phyloP scores from a whole-genome alignment of 768 basidiomycete species.

The Mycena olivaceomarginata region DNA sequence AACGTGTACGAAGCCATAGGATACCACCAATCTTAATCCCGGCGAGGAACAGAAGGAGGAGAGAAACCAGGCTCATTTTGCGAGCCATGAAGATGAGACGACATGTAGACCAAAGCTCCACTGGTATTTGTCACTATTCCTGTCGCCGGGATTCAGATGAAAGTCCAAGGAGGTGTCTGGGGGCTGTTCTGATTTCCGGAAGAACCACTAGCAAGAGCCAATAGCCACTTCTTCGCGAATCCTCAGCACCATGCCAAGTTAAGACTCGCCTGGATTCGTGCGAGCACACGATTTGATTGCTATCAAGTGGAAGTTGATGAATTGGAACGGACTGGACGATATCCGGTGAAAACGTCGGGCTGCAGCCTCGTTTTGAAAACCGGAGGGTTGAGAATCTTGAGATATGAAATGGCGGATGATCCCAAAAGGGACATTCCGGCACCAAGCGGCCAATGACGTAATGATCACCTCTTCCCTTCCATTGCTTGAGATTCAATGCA shows the following conservation, averaged over 20 bases:
- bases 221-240: background rate
- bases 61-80: background rate
- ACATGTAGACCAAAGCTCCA: background rate
- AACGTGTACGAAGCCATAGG: constrained; percentile 11
- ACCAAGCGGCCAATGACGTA: too few species aligned
- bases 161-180: constrained; percentile 7
- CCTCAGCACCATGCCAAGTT: background rate
- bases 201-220: background rate
- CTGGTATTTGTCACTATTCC: background rate
- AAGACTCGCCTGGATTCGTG: background rate
- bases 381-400: too few species aligned
- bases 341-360: background rate
- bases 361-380: background rate
- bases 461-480: too few species aligned
- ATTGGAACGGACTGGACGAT: background rate
- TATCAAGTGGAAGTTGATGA: constrained; percentile 1
- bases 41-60: constrained; percentile 15
- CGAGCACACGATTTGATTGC: too few species aligned
- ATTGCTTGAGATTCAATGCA: too few species aligned
- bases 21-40: constrained; percentile 23
- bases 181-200: background rate
- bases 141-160: background rate
- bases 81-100: constrained; percentile 3
- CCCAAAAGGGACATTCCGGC: too few species aligned
- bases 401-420: too few species aligned